A percentile compares a stretch with the other conserved stretches of the same genome.
phyloP scores from a whole-genome alignment of 352 stramenopile genomes.

The Phytophthora uliginosa region DNA sequence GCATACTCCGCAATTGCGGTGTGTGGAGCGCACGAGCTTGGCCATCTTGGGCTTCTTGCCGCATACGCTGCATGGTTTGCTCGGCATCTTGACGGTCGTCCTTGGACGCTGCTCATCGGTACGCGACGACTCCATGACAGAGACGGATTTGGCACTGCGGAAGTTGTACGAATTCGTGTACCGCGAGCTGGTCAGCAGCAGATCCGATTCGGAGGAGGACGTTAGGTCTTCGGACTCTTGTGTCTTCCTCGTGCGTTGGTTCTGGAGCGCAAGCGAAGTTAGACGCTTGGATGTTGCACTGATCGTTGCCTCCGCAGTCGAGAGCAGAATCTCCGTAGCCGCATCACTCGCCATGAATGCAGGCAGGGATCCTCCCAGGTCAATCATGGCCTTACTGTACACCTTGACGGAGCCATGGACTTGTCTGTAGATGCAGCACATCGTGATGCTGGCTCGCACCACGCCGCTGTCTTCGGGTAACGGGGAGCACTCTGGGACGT shows the following conservation, averaged over 20 bases:
- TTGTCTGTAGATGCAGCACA: conserved; percentile 80
- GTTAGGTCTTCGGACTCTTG: conserved; percentile 28
- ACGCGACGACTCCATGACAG: conserved; percentile 1
- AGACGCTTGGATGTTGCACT: conserved; percentile 62
- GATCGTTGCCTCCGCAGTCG: conserved; percentile 41
- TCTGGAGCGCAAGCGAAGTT: conserved; percentile 32
- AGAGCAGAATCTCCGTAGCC: conserved; percentile 53
- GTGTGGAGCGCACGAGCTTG: conserved; percentile 36
- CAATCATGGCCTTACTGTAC: conserved; percentile 68
- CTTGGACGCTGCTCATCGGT: conserved; percentile 1
- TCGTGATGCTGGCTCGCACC: conserved; percentile 55
- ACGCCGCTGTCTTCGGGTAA: conserved; percentile 56
- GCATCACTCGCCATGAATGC: conserved; percentile 60
- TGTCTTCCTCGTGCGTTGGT: conserved; percentile 1
- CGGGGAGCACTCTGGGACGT: conserved; percentile 54
- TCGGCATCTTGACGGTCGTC: conserved; percentile 20
- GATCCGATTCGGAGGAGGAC: conserved; percentile 32
- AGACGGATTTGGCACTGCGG: conserved; percentile 32
- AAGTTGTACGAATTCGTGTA: conserved; percentile 32
- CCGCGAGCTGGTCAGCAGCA: conserved; percentile 24
- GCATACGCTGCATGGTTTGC: conserved; percentile 38
- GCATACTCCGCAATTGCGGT: conserved; percentile 59
- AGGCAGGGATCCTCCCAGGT: conserved; percentile 56
- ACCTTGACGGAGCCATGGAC: conserved; percentile 50
- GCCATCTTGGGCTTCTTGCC: conserved; percentile 44